These are phyloP conservation scores for Dissoconium aciculare DNA, from an alignment of 2,329 filamentous ascomycete genomes.

Conservation along the genomic window DNA sequence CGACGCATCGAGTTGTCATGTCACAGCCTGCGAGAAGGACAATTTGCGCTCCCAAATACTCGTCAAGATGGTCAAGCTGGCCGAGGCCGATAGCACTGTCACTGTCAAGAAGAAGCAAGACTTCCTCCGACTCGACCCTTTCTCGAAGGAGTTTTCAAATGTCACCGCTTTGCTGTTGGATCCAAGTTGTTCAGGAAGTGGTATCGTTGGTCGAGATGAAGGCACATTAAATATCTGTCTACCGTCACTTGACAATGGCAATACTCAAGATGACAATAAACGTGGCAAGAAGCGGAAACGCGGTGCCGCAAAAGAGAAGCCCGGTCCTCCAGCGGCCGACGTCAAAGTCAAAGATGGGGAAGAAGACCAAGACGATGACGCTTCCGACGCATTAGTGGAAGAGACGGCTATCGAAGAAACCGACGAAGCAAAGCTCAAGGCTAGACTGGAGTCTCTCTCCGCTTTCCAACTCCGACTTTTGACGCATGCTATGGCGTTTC, in stretches of 20 bases:
- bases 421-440: slow-evolving; percentile 39
- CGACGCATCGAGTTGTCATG: slow-evolving; percentile 17
- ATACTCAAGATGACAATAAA: slow-evolving; percentile 4
- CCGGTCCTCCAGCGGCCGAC: too few species aligned
- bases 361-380: slow-evolving; percentile 6
- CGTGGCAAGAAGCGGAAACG: slow-evolving; percentile 23
- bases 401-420: slow-evolving; percentile 18
- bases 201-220: slow-evolving; percentile 79
- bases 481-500: slow-evolving; percentile 71
- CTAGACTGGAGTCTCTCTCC: slow-evolving; percentile 58
- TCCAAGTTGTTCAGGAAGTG: slow-evolving; percentile 89
- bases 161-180: slow-evolving; percentile 78
- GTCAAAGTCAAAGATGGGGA: slow-evolving; percentile 5
- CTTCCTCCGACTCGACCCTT: slow-evolving; percentile 62
- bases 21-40: slow-evolving; percentile 74
- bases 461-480: slow-evolving; percentile 71
- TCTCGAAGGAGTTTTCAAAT: slow-evolving; percentile 43
- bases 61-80: slow-evolving; percentile 67
- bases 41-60: slow-evolving; percentile 55
- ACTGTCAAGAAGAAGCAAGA: slow-evolving; percentile 60
- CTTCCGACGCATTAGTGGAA: slow-evolving; percentile 8
- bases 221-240: slow-evolving; percentile 50
- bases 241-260: slow-evolving; percentile 27
- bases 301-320: slow-evolving; percentile 2
- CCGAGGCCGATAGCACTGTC: slow-evolving; percentile 54